These are phyloP conservation scores for Serendipita sp. DNA, from an alignment of 1,284 basidiomycete species.

Conservation along the genomic window DNA sequence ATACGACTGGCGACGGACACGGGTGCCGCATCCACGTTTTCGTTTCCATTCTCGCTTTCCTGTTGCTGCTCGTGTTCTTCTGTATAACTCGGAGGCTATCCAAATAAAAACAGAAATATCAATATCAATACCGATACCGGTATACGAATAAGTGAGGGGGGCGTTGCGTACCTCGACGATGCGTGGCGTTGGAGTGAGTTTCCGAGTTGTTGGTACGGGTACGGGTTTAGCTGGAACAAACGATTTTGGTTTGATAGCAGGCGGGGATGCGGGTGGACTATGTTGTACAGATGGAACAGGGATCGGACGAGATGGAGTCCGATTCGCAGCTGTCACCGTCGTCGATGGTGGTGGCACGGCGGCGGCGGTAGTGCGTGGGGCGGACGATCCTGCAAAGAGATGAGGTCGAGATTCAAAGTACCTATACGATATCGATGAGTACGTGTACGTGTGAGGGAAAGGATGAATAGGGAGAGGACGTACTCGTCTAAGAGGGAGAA, in stretches of 20 bases:
- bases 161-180: background rate
- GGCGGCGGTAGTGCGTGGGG: background rate
- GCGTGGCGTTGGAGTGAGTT: background rate
- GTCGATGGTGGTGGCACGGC: background rate
- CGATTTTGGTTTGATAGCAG: background rate
- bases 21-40: background rate
- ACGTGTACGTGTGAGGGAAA: background rate
- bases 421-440: conserved; percentile 24
- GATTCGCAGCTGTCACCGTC: conserved; percentile 14
- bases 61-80: background rate
- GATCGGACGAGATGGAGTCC: conserved; percentile 25
- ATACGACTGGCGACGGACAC: conserved; percentile 2
- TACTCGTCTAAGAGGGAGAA: conserved; percentile 66
- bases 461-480: background rate
- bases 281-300: no score
- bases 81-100: background rate
- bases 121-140: no score
- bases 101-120: no score
- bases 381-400: conserved; percentile 24
- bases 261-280: conserved; percentile 20
- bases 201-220: background rate
- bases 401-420: conserved; percentile 68
- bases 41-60: background rate
- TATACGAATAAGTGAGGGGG: background rate
- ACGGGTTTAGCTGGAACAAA: background rate